These are phyloP conservation scores for Pythium insidiosum DNA, from an alignment of 352 stramenopile genomes.

Conservation along the genomic window DNA sequence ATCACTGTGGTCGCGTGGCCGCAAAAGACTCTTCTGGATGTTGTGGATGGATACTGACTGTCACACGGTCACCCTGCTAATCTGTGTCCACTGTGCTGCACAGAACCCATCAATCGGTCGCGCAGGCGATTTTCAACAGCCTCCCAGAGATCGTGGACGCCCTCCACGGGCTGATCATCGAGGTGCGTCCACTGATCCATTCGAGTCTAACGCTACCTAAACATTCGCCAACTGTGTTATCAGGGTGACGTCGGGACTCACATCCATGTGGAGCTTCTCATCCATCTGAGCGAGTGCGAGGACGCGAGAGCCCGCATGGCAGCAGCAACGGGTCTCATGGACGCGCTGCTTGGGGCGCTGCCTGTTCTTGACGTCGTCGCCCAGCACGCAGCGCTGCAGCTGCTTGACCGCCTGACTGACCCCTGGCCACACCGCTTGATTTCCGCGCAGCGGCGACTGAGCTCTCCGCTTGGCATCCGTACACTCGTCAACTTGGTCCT, in stretches of 20 bases:
- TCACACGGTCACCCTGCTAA: too few species aligned
- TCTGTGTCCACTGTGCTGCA: too few species aligned
- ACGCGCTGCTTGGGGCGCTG: slow-evolving; percentile 10
- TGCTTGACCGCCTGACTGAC: slow-evolving; percentile 11
- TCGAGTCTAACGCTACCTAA: background rate
- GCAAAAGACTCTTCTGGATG: background rate
- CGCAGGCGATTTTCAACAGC: slow-evolving; percentile 3
- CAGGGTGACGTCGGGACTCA: slow-evolving; percentile 12
- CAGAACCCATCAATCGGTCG: too few species aligned
- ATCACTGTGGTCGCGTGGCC: background rate
- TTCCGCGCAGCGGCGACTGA: background rate
- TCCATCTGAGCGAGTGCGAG: slow-evolving; percentile 6
- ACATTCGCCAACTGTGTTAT: background rate
- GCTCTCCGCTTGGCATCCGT: background rate
- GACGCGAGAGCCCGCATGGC: slow-evolving; percentile 1
- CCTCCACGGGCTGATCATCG: slow-evolving; percentile 6
- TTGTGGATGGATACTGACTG: background rate
- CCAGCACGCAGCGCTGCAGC: slow-evolving; percentile 3
- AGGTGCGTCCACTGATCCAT: slow-evolving; percentile 2
- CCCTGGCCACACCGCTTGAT: background rate
- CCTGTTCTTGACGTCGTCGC: slow-evolving; percentile 5
- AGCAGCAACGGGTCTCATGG: slow-evolving; percentile 5
- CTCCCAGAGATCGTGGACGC: slow-evolving; percentile 2
- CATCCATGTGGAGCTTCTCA: slow-evolving; percentile 14
- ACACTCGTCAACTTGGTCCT: background rate